Base-by-base conservation (phyloP, 1,284 basidiomycete species). In the Moesziomyces sp. region DNA sequence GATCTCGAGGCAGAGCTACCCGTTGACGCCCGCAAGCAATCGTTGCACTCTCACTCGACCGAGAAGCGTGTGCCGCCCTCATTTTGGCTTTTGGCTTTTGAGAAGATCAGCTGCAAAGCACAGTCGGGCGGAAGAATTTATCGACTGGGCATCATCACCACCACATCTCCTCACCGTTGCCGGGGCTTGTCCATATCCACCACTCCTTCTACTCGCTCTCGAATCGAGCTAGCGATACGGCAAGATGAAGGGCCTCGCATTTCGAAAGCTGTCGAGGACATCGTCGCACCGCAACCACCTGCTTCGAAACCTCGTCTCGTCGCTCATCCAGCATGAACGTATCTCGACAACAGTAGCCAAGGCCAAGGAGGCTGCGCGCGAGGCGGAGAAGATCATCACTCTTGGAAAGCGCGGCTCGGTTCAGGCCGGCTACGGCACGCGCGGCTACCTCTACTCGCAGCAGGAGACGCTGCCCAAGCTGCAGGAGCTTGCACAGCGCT, bases 311-410 rank as follows among this genome's bases (percentile, higher is more conserved):
- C 86, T 99, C 57, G 96, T 99, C 77, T 93, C 94, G 19, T 95
- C 94, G 16, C 88, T 99, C 49, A 89, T 99, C 66, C 90, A 97
- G 83, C 94, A 99, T 86, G 94, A 98, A 84, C 91, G 93, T 82
- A 96, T 99, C 84, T 92, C 92, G 84, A 99, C 97, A 6, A 99
- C 97, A 0, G 87, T 97, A 28, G 92, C 97, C 23, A 99, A 99
- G 85, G 97, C 97, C 2, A 91, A 92, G 84, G 94, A 97, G 83
- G 88, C 94, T 5, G 93, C 93, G 11, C 89, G 93, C 73, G 86
- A 97, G 57, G 94, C 94, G 44, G 97, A 99, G 84, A 97, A 97
- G 89, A 93, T 93, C 71, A 59, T 84, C 65, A 84, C 82, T 14
- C 73, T 82, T 13, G 80, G 78, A 35, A 84, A 84, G 62, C 46